Conservation (phyloP, 2,329 filamentous ascomycete genomes). For the Calonectria pseudoreteaudii region DNA sequence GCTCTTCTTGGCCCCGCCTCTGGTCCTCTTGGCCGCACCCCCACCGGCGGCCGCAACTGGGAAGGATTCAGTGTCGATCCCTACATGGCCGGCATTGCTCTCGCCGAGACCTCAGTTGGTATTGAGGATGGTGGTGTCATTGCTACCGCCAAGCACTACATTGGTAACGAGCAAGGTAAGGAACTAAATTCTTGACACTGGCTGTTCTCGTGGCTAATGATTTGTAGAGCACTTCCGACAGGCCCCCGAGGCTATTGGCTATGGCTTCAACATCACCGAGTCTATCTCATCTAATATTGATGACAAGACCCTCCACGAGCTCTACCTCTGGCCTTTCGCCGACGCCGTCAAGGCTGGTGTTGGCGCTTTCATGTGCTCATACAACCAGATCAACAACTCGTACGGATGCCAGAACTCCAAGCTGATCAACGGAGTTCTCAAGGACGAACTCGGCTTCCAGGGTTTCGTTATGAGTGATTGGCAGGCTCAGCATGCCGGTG, state of each 20-base stretch:
- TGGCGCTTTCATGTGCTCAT: constrained; percentile 74
- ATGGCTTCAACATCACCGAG: constrained; percentile 72
- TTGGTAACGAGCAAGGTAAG: constrained; percentile 75
- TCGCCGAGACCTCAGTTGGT: constrained; percentile 79
- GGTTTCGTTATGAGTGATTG: constrained; percentile 87
- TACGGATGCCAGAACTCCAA: constrained; percentile 85
- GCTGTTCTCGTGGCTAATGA: constrained; percentile 7
- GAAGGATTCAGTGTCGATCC: constrained; percentile 79
- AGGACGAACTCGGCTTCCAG: constrained; percentile 84
- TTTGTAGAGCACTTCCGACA: constrained; percentile 77
- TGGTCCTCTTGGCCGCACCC: constrained; percentile 60
- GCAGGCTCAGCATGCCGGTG: constrained; percentile 79
- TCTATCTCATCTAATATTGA: constrained; percentile 72
- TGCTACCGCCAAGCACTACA: constrained; percentile 84
- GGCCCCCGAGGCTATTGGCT: constrained; percentile 62
- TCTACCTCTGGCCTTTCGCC: constrained; percentile 84
- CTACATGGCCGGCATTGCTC: constrained; percentile 77
- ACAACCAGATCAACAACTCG: constrained; percentile 84
- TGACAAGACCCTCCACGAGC: constrained; percentile 80
- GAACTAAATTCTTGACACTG: not conserved
- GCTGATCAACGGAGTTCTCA: constrained; percentile 79
- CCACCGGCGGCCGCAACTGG: constrained; percentile 69
- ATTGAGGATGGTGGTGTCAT: constrained; percentile 87
- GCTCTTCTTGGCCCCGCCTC: constrained; percentile 69
- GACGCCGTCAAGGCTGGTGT: constrained; percentile 78